phyloP scores from a whole-genome alignment of 345 rosid genomes.

The Citrus maxima region DNA sequence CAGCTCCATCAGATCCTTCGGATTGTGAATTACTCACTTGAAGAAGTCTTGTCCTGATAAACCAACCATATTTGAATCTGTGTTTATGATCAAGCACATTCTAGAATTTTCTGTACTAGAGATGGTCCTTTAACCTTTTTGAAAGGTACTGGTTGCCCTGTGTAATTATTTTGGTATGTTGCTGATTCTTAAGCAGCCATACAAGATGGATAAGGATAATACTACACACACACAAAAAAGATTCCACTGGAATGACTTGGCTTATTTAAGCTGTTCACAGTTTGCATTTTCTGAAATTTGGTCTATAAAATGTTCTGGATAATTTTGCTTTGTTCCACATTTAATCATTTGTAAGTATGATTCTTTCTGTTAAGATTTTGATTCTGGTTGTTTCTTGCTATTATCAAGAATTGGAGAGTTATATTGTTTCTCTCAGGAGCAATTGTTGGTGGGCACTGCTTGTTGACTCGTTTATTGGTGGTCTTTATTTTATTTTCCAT shows the following conservation, averaged over 20 bases:
- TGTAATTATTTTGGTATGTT: not conserved
- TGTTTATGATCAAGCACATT: not conserved
- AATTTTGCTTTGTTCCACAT: too few species aligned
- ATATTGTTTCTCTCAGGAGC: not conserved
- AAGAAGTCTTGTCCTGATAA: slow-evolving; percentile 11
- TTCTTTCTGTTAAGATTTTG: too few species aligned
- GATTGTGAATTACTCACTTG: slow-evolving; percentile 23
- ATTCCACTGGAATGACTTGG: not conserved
- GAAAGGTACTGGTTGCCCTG: too few species aligned
- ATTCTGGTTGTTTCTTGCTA: not conserved
- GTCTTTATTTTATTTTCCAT: not conserved
- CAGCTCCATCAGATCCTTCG: slow-evolving; percentile 26
- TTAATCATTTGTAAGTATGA: not conserved
- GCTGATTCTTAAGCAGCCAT: not conserved
- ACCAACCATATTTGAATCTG: not conserved
- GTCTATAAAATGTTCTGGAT: not conserved
- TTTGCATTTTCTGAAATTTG: not conserved
- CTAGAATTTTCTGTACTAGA: not conserved
- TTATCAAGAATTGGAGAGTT: not conserved
- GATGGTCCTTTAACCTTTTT: too few species aligned
- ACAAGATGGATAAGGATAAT: too few species aligned
- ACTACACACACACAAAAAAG: not conserved
- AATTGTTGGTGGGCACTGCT: not conserved
- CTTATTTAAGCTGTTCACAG: not conserved
- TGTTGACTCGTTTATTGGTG: not conserved